A percentile compares a stretch with the other conserved stretches of the same genome.
Conservation (phyloP, 495 filamentous ascomycete species). For the Podospora pseudopauciseta region DNA sequence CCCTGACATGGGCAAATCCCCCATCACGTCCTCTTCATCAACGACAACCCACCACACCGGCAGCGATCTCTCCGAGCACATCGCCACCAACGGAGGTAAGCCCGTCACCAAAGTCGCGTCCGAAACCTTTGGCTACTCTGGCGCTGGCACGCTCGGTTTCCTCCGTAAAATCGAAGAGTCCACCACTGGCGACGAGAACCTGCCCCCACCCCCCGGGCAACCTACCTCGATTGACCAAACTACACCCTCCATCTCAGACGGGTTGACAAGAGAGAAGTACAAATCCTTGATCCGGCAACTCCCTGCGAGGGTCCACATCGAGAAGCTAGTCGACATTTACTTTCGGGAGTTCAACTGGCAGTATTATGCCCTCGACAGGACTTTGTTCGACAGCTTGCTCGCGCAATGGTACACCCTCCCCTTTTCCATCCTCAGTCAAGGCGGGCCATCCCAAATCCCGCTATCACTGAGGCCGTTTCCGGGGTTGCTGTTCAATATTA, state of each 20-base stretch:
- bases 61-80: background rate
- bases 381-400: constrained; percentile 47
- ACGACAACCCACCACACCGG: constrained; percentile 11
- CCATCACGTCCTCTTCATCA: background rate
- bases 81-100: background rate
- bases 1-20: background rate
- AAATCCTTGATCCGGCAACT: constrained; percentile 51
- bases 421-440: constrained; percentile 40
- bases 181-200: background rate
- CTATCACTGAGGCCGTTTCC: constrained; percentile 51
- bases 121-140: constrained; percentile 47
- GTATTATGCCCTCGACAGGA: constrained; percentile 54
- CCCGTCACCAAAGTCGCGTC: constrained; percentile 27
- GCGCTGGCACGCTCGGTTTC: constrained; percentile 47
- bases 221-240: constrained; percentile 15
- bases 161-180: constrained; percentile 47
- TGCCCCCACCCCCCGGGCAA: constrained; percentile 15
- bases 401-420: constrained; percentile 50
- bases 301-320: constrained; percentile 50
- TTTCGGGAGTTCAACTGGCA: constrained; percentile 59
- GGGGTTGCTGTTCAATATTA: constrained; percentile 54
- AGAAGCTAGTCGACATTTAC: constrained; percentile 52
- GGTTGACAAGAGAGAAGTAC: constrained; percentile 43
- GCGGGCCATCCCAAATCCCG: constrained; percentile 41
- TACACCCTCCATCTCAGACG: constrained; percentile 5